Percentiles rank a stretch among this genome's conserved stretches.
Conservation (phyloP, 1,139 yeast species). For the Magnusiomyces suaveolens region DNA sequence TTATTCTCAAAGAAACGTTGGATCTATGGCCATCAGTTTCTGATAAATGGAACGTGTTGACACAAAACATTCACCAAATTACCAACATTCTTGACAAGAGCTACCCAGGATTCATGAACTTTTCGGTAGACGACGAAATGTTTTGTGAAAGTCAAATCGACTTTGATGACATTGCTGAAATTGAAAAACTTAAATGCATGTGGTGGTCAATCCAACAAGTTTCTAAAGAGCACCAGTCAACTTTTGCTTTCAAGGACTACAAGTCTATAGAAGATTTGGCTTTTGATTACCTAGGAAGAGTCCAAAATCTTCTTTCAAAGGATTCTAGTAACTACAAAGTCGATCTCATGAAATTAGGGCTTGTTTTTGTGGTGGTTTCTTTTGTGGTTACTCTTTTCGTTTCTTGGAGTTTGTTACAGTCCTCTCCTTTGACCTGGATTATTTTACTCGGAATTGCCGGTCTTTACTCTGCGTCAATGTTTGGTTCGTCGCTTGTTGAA, state of each 20-base stretch:
- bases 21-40: slow-evolving; percentile 38
- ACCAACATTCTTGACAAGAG: slow-evolving; percentile 19
- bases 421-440: slow-evolving; percentile 15
- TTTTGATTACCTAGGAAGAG: slow-evolving; percentile 36
- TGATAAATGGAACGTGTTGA: slow-evolving; percentile 37
- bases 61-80: slow-evolving; percentile 58
- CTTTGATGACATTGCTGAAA: slow-evolving; percentile 16
- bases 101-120: slow-evolving; percentile 15
- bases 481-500: slow-evolving; percentile 89
- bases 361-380: slow-evolving; percentile 31
- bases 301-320: slow-evolving; percentile 50
- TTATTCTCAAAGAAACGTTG: slow-evolving; percentile 50
- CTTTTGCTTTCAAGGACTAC: slow-evolving; percentile 6
- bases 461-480: slow-evolving; percentile 50
- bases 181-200: slow-evolving; percentile 22
- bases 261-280: slow-evolving; percentile 18
- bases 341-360: slow-evolving; percentile 41
- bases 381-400: slow-evolving; percentile 17
- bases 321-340: slow-evolving; percentile 71
- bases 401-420: slow-evolving; percentile 11
- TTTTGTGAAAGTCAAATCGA: slow-evolving; percentile 17
- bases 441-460: slow-evolving; percentile 34
- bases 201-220: slow-evolving; percentile 17
- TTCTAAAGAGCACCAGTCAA: not conserved
- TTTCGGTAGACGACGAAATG: slow-evolving; percentile 13